phyloP scores from a whole-genome alignment of 2,329 filamentous ascomycete genomes.

The Periconia sp. region DNA sequence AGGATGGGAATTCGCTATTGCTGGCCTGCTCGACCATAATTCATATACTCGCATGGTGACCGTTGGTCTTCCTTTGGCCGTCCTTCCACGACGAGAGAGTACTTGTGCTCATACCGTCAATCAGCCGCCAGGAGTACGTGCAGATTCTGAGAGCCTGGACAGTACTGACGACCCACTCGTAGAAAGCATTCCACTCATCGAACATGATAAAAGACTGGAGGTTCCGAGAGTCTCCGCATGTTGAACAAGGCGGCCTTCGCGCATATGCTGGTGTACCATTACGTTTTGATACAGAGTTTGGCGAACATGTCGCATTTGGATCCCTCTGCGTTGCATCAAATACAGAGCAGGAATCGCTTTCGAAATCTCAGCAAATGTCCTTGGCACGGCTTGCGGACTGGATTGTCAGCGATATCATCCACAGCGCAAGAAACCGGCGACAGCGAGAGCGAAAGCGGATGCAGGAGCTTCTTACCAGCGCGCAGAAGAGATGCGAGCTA shows the following conservation, averaged over 20 bases:
- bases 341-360: constrained; percentile 39
- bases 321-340: constrained; percentile 53
- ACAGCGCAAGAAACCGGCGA: constrained; percentile 45
- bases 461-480: constrained; percentile 40
- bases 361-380: constrained; percentile 37
- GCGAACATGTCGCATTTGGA: constrained; percentile 49
- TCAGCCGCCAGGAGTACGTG: constrained; percentile 34
- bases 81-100: constrained; percentile 54
- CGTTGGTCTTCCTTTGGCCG: constrained; percentile 48
- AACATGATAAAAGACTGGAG: constrained; percentile 55
- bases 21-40: constrained; percentile 53
- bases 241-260: constrained; percentile 47
- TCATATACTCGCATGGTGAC: constrained; percentile 53
- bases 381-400: constrained; percentile 47
- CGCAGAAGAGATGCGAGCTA: constrained; percentile 25
- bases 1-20: constrained; percentile 55
- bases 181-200: constrained; percentile 50
- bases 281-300: constrained; percentile 48
- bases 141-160: constrained; percentile 19
- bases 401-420: constrained; percentile 51
- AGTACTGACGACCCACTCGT: constrained; percentile 2
- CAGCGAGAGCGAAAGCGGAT: constrained; percentile 50
- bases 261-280: constrained; percentile 53
- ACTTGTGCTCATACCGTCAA: constrained; percentile 55
- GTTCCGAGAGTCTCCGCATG: constrained; percentile 50